phyloP scores from a whole-genome alignment of 202 grass and related monocot genomes.

The Hordeum pubiflorum region DNA sequence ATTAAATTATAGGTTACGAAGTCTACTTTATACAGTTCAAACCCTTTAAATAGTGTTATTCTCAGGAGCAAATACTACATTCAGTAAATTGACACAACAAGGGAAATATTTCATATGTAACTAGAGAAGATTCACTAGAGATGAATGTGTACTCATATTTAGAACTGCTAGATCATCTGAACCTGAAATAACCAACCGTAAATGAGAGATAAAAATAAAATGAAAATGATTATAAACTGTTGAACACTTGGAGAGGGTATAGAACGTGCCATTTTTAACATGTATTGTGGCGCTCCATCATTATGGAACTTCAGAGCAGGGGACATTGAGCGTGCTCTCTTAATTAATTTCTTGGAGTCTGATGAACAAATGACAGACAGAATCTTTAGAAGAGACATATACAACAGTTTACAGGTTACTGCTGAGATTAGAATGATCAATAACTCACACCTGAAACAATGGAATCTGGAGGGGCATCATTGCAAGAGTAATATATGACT shows the following conservation, averaged over 20 bases:
- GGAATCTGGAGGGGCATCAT: conserved; percentile 34
- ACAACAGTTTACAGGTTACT: neutral
- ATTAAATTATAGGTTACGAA: conserved; percentile 4
- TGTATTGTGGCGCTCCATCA: conserved; percentile 61
- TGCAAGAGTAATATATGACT: conserved; percentile 51
- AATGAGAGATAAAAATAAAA: neutral
- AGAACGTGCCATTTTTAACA: conserved; percentile 61
- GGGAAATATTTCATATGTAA: neutral
- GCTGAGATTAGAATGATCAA: conserved; percentile 1
- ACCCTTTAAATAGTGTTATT: neutral
- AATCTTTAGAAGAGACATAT: conserved; percentile 9
- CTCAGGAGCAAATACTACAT: neutral
- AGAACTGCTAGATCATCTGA: neutral
- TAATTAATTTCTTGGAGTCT: conserved; percentile 64
- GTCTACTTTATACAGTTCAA: conserved; percentile 4
- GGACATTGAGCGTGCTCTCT: conserved; percentile 61
- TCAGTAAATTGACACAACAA: neutral
- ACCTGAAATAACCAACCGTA: neutral
- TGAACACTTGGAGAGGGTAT: conserved; percentile 8
- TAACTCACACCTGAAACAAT: conserved; percentile 36
- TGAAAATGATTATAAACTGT: conserved; percentile 2
- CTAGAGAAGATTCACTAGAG: neutral
- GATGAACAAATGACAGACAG: conserved; percentile 19
- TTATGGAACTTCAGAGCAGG: conserved; percentile 55
- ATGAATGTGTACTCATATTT: neutral